Conservation (phyloP, 495 filamentous ascomycete species). For the Venustampulla echinocandica region DNA sequence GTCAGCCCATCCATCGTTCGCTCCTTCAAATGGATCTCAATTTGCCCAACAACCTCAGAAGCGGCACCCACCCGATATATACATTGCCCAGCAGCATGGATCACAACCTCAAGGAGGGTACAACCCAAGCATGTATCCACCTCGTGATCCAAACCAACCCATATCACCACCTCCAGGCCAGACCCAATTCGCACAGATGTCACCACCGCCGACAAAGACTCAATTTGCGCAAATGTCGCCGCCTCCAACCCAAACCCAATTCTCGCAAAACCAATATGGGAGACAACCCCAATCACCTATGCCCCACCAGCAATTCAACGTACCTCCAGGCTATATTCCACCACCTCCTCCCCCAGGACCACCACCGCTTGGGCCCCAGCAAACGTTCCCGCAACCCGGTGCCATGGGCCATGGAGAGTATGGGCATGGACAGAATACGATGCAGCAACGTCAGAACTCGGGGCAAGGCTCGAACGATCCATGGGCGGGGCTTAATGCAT, state of each 20-base stretch:
- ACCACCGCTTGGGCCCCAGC: slow-evolving; percentile 64
- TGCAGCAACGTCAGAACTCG: slow-evolving; percentile 31
- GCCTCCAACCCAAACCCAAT: slow-evolving; percentile 43
- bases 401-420: slow-evolving; percentile 27
- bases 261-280: slow-evolving; percentile 23
- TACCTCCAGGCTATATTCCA: slow-evolving; percentile 80
- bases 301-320: slow-evolving; percentile 31
- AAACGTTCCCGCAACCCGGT: slow-evolving; percentile 51
- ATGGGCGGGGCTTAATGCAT: slow-evolving; percentile 79
- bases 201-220: slow-evolving; percentile 20
- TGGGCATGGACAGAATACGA: slow-evolving; percentile 14
- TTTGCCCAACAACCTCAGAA: slow-evolving; percentile 21
- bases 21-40: slow-evolving; percentile 25
- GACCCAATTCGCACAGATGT: slow-evolving; percentile 53
- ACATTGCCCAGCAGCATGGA: slow-evolving; percentile 7
- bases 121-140: slow-evolving; percentile 29
- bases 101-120: slow-evolving; percentile 22
- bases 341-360: slow-evolving; percentile 84
- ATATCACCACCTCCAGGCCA: slow-evolving; percentile 84
- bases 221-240: slow-evolving; percentile 37
- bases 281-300: slow-evolving; percentile 20
- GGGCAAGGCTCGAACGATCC: slow-evolving; percentile 48
- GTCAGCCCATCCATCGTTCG: slow-evolving; percentile 25
- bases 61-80: slow-evolving; percentile 6
- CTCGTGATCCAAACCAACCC: slow-evolving; percentile 43